phyloP scores from a whole-genome alignment of 441 rosid genomes.

The Euphorbia corollata region DNA sequence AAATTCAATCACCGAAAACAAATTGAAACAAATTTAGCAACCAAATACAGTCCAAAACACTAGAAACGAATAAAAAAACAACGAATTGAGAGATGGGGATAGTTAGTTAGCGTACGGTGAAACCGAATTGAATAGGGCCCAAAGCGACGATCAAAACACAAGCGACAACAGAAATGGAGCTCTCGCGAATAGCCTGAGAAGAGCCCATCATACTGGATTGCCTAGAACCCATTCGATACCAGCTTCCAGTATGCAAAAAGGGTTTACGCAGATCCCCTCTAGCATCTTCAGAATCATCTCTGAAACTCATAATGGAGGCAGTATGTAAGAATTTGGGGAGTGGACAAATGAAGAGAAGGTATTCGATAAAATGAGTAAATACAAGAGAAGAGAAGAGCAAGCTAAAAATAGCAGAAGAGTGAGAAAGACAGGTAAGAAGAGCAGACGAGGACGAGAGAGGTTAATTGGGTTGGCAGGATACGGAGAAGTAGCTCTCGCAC shows the following conservation, averaged over 20 bases:
- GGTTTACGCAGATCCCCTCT: slow-evolving; percentile 62
- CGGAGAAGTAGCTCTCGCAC: no score
- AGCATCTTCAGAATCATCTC: slow-evolving; percentile 74
- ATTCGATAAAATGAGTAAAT: slow-evolving; percentile 1
- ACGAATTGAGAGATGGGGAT: not conserved
- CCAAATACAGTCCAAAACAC: no score
- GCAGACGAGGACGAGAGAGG: no score
- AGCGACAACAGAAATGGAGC: slow-evolving; percentile 67
- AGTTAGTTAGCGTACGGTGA: slow-evolving; percentile 45
- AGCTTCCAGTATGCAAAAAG: slow-evolving; percentile 77
- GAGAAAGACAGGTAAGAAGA: no score
- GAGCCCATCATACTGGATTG: slow-evolving; percentile 71
- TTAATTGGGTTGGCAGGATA: no score
- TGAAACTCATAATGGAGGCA: slow-evolving; percentile 47
- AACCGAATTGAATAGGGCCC: slow-evolving; percentile 94
- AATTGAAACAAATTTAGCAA: no score
- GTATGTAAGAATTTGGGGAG: not conserved
- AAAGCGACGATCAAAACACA: slow-evolving; percentile 77
- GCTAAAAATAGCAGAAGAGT: no score
- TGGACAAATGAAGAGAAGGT: not conserved
- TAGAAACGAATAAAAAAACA: not conserved
- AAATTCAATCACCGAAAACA: no score
- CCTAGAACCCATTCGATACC: slow-evolving; percentile 76
- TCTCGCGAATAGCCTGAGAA: slow-evolving; percentile 56
- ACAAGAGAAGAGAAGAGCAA: no score